phyloP scores from a whole-genome alignment of 2,329 filamentous ascomycete species.

The Diaporthe sp. region DNA sequence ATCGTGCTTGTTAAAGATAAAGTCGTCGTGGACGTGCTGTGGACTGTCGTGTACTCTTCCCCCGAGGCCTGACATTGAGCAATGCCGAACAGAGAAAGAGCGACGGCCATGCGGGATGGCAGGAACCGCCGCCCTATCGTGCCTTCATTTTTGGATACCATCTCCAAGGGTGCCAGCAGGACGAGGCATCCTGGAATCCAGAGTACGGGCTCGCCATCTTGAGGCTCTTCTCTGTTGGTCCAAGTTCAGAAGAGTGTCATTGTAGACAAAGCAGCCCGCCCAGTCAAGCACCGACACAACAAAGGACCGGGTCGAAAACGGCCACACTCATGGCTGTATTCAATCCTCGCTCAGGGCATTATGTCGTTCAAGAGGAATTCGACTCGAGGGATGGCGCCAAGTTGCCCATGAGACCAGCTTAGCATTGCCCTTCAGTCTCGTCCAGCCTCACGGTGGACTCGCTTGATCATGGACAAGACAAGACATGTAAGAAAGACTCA shows the following conservation, averaged over 20 bases:
- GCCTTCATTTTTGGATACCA: constrained; percentile 21
- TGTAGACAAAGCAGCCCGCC: constrained; percentile 24
- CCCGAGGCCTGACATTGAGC: neutral
- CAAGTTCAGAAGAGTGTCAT: neutral
- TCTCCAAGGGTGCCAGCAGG: neutral
- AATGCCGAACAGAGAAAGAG: constrained; percentile 7
- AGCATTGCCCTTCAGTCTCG: neutral
- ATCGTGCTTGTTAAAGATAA: constrained; percentile 5
- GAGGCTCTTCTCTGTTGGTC: neutral
- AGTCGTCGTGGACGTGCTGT: constrained; percentile 10
- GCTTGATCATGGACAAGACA: neutral
- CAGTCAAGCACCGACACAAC: neutral
- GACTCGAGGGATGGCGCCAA: neutral
- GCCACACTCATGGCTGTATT: constrained; percentile 1
- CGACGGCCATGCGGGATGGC: constrained; percentile 1
- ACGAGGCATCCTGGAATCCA: neutral
- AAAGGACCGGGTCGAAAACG: constrained; percentile 25
- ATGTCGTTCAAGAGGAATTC: neutral
- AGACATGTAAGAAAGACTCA: neutral
- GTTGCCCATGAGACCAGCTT: too few relatives aligned
- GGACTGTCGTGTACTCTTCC: neutral
- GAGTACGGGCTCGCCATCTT: neutral
- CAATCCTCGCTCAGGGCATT: neutral
- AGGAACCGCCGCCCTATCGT: constrained; percentile 5
- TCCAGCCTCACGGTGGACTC: neutral